These are phyloP conservation scores for Tephrocybe sp. DNA, from an alignment of 768 basidiomycete genomes.

Conservation along the genomic window DNA sequence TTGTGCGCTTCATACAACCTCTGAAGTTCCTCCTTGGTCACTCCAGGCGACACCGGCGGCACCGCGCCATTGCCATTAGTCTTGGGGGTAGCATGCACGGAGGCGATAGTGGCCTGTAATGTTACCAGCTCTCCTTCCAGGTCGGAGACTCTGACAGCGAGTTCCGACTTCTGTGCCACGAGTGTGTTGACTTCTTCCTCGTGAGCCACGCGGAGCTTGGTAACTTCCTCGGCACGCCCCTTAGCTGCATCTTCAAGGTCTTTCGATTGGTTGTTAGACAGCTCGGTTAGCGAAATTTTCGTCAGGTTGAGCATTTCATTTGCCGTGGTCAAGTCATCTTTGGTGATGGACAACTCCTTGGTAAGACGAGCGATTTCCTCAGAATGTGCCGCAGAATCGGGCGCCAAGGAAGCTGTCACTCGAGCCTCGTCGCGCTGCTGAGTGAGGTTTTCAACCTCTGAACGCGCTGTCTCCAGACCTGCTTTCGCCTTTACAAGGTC, in stretches of 20 bases:
- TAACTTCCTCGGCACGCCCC: constrained; percentile 69
- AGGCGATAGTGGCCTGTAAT: constrained; percentile 52
- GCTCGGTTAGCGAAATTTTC: constrained; percentile 68
- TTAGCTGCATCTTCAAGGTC: constrained; percentile 80
- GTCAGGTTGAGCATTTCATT: constrained; percentile 69
- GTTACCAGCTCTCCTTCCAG: constrained; percentile 77
- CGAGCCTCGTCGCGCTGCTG: constrained; percentile 67
- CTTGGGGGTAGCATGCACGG: constrained; percentile 51
- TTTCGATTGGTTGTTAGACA: constrained; percentile 65
- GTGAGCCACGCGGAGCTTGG: constrained; percentile 56
- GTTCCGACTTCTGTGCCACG: constrained; percentile 60
- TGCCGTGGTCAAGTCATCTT: constrained; percentile 67
- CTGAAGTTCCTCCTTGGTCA: constrained; percentile 77
- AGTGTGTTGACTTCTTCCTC: constrained; percentile 61
- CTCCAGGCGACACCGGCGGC: constrained; percentile 43
- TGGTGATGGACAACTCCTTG: constrained; percentile 59
- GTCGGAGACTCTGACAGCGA: constrained; percentile 65
- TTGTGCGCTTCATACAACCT: constrained; percentile 84
- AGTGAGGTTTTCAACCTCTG: constrained; percentile 57
- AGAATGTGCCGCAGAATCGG: constrained; percentile 45
- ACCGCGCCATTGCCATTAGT: constrained; percentile 49
- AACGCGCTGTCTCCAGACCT: constrained; percentile 47
- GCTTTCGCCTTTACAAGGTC: constrained; percentile 78
- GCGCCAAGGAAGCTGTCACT: constrained; percentile 38
- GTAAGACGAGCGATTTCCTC: constrained; percentile 56